phyloP scores from a whole-genome alignment of 352 stramenopile species.

The Phytophthora hibernalis region DNA sequence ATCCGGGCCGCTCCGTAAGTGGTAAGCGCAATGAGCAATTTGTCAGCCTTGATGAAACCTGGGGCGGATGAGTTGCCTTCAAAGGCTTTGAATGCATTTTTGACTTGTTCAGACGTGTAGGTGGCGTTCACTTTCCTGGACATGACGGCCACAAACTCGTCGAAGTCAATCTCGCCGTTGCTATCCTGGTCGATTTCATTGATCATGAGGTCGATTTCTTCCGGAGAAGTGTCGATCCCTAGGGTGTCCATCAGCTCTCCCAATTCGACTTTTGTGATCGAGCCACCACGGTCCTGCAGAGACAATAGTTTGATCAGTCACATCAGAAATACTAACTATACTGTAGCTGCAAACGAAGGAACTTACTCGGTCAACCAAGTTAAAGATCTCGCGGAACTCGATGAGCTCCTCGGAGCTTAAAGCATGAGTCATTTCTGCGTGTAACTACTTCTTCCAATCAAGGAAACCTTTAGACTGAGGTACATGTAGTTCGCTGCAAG shows the following conservation, averaged over 20 bases:
- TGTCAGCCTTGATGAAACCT: constrained; percentile 87
- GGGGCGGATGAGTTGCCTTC: constrained; percentile 68
- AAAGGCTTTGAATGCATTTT: constrained; percentile 88
- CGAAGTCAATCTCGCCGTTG: constrained; percentile 95
- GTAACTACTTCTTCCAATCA: not conserved
- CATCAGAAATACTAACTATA: not conserved
- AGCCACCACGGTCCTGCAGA: constrained; percentile 89
- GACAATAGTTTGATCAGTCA: not conserved
- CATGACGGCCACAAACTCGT: constrained; percentile 96
- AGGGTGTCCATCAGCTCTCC: constrained; percentile 94
- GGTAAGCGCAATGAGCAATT: constrained; percentile 86
- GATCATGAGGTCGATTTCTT: constrained; percentile 97
- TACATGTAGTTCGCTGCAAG: not conserved
- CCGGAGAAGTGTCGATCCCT: constrained; percentile 91
- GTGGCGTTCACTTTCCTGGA: constrained; percentile 94
- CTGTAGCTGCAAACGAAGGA: not conserved
- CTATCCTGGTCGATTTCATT: constrained; percentile 95
- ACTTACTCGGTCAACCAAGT: constrained; percentile 90
- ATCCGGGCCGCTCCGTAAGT: constrained; percentile 93
- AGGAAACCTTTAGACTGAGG: constrained; percentile 1
- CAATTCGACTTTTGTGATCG: constrained; percentile 95
- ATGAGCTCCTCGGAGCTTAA: constrained; percentile 84
- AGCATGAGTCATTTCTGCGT: constrained; percentile 62
- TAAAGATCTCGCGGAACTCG: constrained; percentile 96
- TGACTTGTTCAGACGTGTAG: constrained; percentile 94